phyloP scores from a whole-genome alignment of 768 basidiomycete genomes.

The Mycena vitilis region DNA sequence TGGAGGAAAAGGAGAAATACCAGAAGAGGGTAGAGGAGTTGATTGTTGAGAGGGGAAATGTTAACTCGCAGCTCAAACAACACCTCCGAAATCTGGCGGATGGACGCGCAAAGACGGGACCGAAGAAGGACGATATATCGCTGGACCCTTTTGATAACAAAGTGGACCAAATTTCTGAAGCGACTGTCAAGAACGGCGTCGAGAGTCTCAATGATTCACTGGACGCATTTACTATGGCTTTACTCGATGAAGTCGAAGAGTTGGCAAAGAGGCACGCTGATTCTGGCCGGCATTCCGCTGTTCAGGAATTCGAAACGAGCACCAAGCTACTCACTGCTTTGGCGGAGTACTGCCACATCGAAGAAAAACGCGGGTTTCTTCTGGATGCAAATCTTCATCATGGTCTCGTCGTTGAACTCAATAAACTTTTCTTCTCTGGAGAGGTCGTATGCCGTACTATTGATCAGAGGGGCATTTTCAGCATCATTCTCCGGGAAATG shows the following conservation, averaged over 20 bases:
- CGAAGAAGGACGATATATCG: not conserved
- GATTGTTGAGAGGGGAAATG: constrained; percentile 7
- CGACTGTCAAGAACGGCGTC: constrained; percentile 21
- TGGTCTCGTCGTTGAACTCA: constrained; percentile 13
- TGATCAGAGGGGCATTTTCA: not conserved
- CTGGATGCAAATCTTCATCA: constrained; percentile 36
- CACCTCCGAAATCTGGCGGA: not conserved
- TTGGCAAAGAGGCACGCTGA: constrained; percentile 5
- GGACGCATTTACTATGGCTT: constrained; percentile 22
- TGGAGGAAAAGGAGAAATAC: not conserved
- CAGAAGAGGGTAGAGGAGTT: not conserved
- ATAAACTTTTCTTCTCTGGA: constrained; percentile 26
- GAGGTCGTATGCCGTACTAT: constrained; percentile 2
- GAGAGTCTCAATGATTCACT: constrained; percentile 35
- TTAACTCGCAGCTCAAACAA: constrained; percentile 8
- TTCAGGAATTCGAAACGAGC: not conserved
- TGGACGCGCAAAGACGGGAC: not conserved
- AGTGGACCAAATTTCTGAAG: constrained; percentile 35
- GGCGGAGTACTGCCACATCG: constrained; percentile 4
- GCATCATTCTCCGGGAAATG: constrained; percentile 6
- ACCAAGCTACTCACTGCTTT: constrained; percentile 13
- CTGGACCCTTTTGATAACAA: constrained; percentile 33
- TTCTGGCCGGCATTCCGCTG: not conserved
- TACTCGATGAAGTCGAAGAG: constrained; percentile 26
- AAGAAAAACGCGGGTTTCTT: constrained; percentile 36